phyloP scores from a whole-genome alignment of 306 rosid species.

The Argentina anserina region DNA sequence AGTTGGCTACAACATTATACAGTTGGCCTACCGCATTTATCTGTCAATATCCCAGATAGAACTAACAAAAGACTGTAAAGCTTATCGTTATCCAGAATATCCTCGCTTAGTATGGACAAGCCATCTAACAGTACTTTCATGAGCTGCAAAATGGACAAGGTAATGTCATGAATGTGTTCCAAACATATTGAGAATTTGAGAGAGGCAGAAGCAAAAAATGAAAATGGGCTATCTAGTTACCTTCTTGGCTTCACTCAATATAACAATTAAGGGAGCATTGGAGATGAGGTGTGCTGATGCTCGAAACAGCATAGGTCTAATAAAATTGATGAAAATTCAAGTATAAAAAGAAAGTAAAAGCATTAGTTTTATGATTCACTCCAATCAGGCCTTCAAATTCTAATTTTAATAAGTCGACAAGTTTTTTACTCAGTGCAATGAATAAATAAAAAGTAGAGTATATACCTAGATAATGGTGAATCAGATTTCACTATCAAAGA shows the following conservation, averaged over 20 bases:
- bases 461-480: slow-evolving; percentile 65
- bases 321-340: neutral
- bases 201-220: neutral
- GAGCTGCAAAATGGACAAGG: slow-evolving; percentile 58
- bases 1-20: neutral
- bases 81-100: slow-evolving; percentile 57
- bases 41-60: slow-evolving; percentile 80
- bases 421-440: slow-evolving; percentile 2
- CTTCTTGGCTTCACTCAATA: slow-evolving; percentile 74
- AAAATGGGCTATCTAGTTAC: slow-evolving; percentile 24
- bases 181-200: neutral
- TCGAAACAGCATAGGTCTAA: slow-evolving; percentile 68
- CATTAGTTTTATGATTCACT: slow-evolving; percentile 2
- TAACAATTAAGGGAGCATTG: slow-evolving; percentile 63
- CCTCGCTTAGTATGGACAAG: slow-evolving; percentile 55
- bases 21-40: slow-evolving; percentile 59
- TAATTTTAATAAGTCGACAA: neutral
- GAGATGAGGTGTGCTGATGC: slow-evolving; percentile 66
- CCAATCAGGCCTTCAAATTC: slow-evolving; percentile 10
- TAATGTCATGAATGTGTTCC: slow-evolving; percentile 16
- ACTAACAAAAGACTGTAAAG: slow-evolving; percentile 76
- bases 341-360: neutral
- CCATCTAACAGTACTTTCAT: slow-evolving; percentile 71
- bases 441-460: slow-evolving; percentile 6
- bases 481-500: slow-evolving; percentile 52